Conservation (phyloP, 495 filamentous ascomycete species). For the Ramalina peruviana region DNA sequence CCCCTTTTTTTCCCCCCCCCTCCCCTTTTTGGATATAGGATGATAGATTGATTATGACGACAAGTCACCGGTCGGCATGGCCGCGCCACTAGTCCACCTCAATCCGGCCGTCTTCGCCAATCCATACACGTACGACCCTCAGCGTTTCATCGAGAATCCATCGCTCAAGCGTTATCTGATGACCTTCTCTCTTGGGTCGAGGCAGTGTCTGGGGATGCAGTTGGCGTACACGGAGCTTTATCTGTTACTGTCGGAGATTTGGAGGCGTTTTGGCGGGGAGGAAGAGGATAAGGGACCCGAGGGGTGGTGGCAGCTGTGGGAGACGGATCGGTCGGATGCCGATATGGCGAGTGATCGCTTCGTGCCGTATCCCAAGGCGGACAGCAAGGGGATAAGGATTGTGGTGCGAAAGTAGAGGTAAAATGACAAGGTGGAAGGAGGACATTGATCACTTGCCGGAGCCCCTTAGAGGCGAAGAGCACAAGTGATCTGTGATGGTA, state of each 20-base stretch:
- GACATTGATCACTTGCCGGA: too few species aligned
- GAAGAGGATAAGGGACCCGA: slow-evolving; percentile 8
- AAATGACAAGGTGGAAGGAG: too few species aligned
- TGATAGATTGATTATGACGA: neutral
- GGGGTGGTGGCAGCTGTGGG: slow-evolving; percentile 11
- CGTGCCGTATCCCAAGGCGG: slow-evolving; percentile 8
- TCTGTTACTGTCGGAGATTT: slow-evolving; percentile 19
- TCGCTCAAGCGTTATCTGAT: slow-evolving; percentile 20
- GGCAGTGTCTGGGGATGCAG: slow-evolving; percentile 27
- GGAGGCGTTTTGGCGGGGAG: slow-evolving; percentile 20
- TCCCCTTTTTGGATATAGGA: neutral
- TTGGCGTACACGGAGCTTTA: slow-evolving; percentile 25
- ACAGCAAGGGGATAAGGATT: slow-evolving; percentile 12
- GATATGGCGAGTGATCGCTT: slow-evolving; percentile 11
- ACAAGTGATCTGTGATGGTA: too few species aligned
- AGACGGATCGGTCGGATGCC: slow-evolving; percentile 15
- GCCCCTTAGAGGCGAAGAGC: too few species aligned
- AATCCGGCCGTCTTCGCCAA: slow-evolving; percentile 17
- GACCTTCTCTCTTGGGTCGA: slow-evolving; percentile 25
- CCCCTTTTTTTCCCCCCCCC: neutral
- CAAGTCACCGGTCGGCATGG: slow-evolving; percentile 29
- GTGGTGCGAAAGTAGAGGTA: neutral
- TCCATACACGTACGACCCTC: slow-evolving; percentile 27
- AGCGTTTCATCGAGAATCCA: slow-evolving; percentile 25
- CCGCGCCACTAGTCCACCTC: slow-evolving; percentile 19